phyloP scores from a whole-genome alignment of 176 grass and related monocot genomes.

The Avena insularis region DNA sequence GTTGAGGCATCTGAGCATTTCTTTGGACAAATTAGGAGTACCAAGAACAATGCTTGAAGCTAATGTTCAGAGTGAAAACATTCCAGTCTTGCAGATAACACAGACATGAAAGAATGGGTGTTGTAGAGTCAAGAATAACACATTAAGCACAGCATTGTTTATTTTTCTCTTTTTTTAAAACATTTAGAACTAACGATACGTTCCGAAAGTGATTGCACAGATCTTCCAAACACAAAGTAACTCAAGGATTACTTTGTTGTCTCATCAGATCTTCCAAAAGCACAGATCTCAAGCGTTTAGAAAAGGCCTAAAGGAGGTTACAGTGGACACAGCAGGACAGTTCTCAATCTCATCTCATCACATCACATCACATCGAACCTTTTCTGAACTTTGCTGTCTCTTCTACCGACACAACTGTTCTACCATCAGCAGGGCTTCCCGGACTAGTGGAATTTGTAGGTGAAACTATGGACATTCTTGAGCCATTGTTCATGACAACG shows the following conservation, averaged over 20 bases:
- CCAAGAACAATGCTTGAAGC: neutral
- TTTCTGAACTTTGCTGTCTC: neutral
- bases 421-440: neutral
- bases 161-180: neutral
- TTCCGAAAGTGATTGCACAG: neutral
- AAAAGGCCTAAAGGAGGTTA: neutral
- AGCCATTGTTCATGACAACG: neutral
- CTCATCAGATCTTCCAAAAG: neutral
- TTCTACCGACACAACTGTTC: neutral
- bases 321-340: constrained; percentile 26
- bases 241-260: constrained; percentile 1
- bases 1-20: neutral
- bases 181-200: neutral
- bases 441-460: neutral
- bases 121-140: neutral
- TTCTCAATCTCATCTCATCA: neutral
- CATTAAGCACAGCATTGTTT: neutral
- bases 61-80: neutral
- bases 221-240: neutral
- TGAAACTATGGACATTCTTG: neutral
- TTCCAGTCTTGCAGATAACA: neutral
- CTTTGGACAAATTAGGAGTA: neutral
- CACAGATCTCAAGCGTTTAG: constrained; percentile 17
- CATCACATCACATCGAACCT: neutral
- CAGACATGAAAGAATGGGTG: neutral